Evolutionary conservation across 2,329 filamentous ascomycete genomes (phyloP).

Genomic region (Rachicladosporium sp.): DNA sequence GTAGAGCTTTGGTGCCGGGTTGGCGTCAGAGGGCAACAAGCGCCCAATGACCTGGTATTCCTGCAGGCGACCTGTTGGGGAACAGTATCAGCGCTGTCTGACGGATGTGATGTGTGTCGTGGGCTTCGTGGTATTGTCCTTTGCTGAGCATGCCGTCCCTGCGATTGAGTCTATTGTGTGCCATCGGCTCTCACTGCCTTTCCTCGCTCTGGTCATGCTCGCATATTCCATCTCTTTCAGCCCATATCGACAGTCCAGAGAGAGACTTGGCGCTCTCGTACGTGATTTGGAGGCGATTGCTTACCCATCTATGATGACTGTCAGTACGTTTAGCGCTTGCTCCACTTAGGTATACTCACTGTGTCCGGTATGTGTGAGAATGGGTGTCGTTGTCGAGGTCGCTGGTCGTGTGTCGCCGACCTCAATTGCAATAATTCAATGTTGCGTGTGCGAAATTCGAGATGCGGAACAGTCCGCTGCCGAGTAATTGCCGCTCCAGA

Average conservation of each 20-base stretch:
- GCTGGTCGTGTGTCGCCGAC: conserved; percentile 5
- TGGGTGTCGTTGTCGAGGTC: conserved; percentile 5
- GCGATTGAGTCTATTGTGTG: not conserved
- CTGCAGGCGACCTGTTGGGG: conserved; percentile 79
- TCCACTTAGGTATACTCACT: conserved; percentile 13
- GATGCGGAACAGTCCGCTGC: conserved; percentile 3
- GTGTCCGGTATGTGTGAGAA: conserved; percentile 3
- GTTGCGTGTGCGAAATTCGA: conserved; percentile 2
- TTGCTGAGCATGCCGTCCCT: not conserved
- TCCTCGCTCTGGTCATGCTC: conserved; percentile 5
- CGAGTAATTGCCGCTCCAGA: not conserved
- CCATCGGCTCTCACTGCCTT: not conserved
- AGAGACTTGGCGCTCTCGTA: too few relatives aligned
- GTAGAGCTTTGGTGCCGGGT: conserved; percentile 97
- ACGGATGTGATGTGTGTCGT: conserved; percentile 12
- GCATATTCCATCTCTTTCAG: conserved; percentile 15
- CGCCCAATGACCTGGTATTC: conserved; percentile 99
- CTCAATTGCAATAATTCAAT: conserved; percentile 7
- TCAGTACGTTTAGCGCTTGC: conserved; percentile 14
- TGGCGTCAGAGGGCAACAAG: conserved; percentile 93
- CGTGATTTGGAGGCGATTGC: conserved; percentile 18
- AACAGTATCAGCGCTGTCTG: conserved; percentile 27
- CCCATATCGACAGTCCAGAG: conserved; percentile 8
- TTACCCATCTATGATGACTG: conserved; percentile 47
- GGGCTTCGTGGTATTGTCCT: not conserved